These are phyloP conservation scores for Xylariales sp. DNA, from an alignment of 2,329 filamentous ascomycete species.

Conservation along the genomic window DNA sequence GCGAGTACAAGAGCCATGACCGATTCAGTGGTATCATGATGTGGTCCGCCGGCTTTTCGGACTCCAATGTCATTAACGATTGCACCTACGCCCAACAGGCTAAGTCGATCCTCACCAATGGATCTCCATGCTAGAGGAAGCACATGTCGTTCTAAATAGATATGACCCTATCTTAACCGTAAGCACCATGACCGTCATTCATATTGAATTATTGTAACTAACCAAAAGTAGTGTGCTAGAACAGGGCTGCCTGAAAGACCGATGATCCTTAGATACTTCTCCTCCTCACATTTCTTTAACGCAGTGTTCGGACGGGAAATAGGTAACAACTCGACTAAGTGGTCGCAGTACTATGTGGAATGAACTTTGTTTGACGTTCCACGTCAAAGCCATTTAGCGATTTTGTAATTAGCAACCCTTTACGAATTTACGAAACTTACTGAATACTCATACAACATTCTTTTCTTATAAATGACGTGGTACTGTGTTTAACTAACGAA, in stretches of 20 bases:
- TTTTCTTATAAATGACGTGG: not conserved
- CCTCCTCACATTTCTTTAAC: too few relatives aligned
- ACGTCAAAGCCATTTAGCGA: slow-evolving; percentile 9
- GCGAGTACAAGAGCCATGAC: slow-evolving; percentile 45
- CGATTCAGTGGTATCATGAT: slow-evolving; percentile 55
- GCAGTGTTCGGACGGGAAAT: not conserved
- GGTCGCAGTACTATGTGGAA: slow-evolving; percentile 13
- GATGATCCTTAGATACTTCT: too few relatives aligned
- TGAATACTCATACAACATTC: not conserved
- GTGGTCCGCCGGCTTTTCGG: slow-evolving; percentile 57
- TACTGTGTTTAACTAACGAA: not conserved
- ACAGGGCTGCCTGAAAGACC: not conserved
- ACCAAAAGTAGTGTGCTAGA: not conserved
- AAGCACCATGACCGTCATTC: not conserved
- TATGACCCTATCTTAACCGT: not conserved
- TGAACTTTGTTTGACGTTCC: slow-evolving; percentile 9
- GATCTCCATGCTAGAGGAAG: slow-evolving; percentile 44
- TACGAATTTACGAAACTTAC: slow-evolving; percentile 11
- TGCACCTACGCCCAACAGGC: slow-evolving; percentile 57
- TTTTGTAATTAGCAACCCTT: slow-evolving; percentile 14
- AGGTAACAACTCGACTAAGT: slow-evolving; percentile 24
- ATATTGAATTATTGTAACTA: not conserved
- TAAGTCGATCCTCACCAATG: slow-evolving; percentile 52
- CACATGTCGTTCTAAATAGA: not conserved
- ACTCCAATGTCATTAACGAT: slow-evolving; percentile 50